Percentiles rank a stretch among this genome's conserved stretches.
Conservation (phyloP, 495 filamentous ascomycete genomes). For the Tuber magnatum region DNA sequence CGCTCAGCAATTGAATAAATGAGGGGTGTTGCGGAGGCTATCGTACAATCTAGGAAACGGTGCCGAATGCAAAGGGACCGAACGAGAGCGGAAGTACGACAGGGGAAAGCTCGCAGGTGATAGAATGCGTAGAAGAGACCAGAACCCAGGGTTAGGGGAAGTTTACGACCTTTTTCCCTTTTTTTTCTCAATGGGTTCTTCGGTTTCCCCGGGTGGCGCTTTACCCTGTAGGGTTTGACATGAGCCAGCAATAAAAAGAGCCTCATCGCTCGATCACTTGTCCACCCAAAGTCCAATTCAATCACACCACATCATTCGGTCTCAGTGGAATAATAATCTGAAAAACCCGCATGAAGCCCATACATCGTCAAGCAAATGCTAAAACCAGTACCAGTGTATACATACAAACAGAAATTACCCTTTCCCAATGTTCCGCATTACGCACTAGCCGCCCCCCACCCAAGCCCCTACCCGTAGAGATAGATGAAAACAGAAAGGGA, state of each 20-base stretch:
- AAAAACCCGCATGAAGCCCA: background rate
- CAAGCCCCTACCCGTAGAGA: background rate
- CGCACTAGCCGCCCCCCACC: background rate
- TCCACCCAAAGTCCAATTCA: background rate
- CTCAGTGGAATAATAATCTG: background rate
- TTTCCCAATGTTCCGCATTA: background rate
- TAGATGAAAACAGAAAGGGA: background rate
- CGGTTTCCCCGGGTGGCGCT: constrained; percentile 2
- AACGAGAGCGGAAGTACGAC: constrained; percentile 2
- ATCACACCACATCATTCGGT: background rate
- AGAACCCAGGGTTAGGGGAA: constrained; percentile 28
- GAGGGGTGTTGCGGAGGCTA: constrained; percentile 16
- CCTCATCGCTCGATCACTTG: constrained; percentile 7
- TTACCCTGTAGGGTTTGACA: constrained; percentile 6
- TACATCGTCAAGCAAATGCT: background rate
- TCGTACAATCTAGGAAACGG: constrained; percentile 14
- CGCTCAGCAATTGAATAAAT: constrained; percentile 20
- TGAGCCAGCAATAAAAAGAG: constrained; percentile 13
- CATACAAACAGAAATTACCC: background rate
- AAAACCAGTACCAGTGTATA: background rate
- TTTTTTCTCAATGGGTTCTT: no score
- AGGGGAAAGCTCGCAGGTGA: constrained; percentile 1
- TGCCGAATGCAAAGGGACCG: background rate
- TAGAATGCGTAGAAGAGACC: constrained; percentile 16
- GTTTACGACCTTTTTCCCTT: constrained; percentile 15